Conservation (phyloP, 306 rosid species). For the Cucumis cinereus region DNA sequence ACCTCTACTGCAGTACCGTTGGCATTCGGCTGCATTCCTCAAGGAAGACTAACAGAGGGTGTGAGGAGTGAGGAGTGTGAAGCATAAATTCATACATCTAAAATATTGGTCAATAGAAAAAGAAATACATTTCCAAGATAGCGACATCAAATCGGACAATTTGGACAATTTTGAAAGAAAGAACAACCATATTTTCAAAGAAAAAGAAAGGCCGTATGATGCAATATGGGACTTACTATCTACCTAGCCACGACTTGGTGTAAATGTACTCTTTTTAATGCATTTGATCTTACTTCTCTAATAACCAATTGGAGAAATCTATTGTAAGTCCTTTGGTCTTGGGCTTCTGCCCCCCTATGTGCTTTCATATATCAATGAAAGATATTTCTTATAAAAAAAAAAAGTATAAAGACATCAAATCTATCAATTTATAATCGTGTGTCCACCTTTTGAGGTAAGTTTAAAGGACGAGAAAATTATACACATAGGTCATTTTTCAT, state of each 20-base stretch:
- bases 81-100: neutral
- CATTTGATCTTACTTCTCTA: too few relatives aligned
- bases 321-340: too few relatives aligned
- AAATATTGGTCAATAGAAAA: neutral
- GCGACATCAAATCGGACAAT: neutral
- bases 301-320: too few relatives aligned
- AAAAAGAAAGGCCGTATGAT: too few relatives aligned
- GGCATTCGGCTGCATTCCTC: neutral
- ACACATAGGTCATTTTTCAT: neutral
- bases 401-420: neutral
- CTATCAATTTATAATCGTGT: neutral
- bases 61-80: neutral
- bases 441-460: neutral
- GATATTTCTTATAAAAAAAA: too few relatives aligned
- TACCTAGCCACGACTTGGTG: too few relatives aligned
- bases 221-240: too few relatives aligned
- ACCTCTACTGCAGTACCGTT: neutral
- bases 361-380: too few relatives aligned
- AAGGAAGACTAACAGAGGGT: neutral
- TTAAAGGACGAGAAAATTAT: neutral
- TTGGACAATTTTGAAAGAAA: neutral
- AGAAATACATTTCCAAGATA: neutral
- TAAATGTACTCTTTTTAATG: too few relatives aligned
- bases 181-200: too few relatives aligned
- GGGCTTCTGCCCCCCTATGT: too few relatives aligned